Evolutionary conservation across 495 filamentous ascomycete genomes (phyloP), one percentile per base, ranked within the genome.

Genomic region (Cairneyella variabilis): DNA sequence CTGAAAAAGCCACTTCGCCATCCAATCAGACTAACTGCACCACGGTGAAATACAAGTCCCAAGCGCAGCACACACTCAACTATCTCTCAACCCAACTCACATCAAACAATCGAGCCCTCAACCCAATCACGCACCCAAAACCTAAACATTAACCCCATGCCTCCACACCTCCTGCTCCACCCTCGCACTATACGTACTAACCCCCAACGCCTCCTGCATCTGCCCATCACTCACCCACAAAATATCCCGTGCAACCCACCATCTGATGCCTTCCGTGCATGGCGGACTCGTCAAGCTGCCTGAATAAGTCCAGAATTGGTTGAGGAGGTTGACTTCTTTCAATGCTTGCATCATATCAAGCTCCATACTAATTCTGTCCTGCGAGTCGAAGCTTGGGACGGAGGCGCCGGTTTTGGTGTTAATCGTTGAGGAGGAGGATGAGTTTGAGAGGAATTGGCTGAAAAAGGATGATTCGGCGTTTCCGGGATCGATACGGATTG

Each of bases 261-360:
- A 59, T 25, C 51, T 25, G 17, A 51, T 54, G 2, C 56, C 56
- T 40, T 59, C 56, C 17, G 38, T 59, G 41, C 56, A 54, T 2
- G 51, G 56, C 8, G 51, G 51, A 49, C 45, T 45, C 12, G 51
- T 59, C 45, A 59, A 42, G 28, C 51, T 50, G n/a, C 65, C 61
- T 23, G 53, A 20, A 48, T 66, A 66, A n/a, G 65, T 66, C 61
- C 61, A 62, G 43, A 64, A 68, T 28, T 64, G 61, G 10, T 38
- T 52, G 50, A 67, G 62, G 14, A 51, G 38, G 22, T 47, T 51
- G 20, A 65, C 64, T 21, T 55, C 59, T 12, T 54, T 50, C 3
- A 66, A 22, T n/a, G 59, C 59, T 2, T 51, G 42, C 22, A 27
- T 23, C 22, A 57, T 37, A 41, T 66, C 41, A 14, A 66, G 54